phyloP scores from a whole-genome alignment of 1,284 basidiomycete genomes.

The Apiotrichum brassicae region DNA sequence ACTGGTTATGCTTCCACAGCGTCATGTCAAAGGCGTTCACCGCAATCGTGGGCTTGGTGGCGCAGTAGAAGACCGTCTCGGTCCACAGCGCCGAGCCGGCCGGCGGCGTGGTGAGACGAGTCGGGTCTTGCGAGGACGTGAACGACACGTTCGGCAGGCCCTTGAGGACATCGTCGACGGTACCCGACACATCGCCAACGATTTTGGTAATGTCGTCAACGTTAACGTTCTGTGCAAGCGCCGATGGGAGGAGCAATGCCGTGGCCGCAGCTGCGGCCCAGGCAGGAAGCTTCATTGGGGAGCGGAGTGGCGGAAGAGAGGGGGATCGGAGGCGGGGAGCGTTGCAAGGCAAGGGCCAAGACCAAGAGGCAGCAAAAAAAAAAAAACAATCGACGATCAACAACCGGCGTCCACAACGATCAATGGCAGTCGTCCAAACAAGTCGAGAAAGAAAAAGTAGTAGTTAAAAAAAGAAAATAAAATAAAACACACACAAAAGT shows the following conservation, averaged over 20 bases:
- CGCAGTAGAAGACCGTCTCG: slow-evolving; percentile 80
- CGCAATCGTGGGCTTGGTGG: slow-evolving; percentile 68
- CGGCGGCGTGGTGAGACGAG: background rate
- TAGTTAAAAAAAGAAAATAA: no score
- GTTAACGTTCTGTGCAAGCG: background rate
- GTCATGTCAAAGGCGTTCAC: slow-evolving; percentile 69
- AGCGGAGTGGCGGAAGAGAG: background rate
- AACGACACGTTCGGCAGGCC: background rate
- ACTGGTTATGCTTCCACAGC: slow-evolving; percentile 14
- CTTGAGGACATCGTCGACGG: background rate
- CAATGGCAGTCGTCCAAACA: no score
- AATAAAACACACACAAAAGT: no score
- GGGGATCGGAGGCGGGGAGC: background rate
- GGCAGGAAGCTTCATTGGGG: slow-evolving; percentile 4
- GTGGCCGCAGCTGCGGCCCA: background rate
- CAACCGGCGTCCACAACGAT: no score
- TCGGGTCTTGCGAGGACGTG: background rate
- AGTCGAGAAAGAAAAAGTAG: no score
- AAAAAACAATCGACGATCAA: no score
- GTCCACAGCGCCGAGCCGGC: slow-evolving; percentile 48
- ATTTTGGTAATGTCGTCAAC: background rate
- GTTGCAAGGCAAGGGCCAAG: no score
- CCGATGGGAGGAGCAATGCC: background rate
- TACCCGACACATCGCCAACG: no score
- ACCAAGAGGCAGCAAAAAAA: no score